A percentile compares a stretch with the other conserved stretches of the same genome.
Conservation (phyloP, 768 basidiomycete species). For the Serendipita indica region DNA sequence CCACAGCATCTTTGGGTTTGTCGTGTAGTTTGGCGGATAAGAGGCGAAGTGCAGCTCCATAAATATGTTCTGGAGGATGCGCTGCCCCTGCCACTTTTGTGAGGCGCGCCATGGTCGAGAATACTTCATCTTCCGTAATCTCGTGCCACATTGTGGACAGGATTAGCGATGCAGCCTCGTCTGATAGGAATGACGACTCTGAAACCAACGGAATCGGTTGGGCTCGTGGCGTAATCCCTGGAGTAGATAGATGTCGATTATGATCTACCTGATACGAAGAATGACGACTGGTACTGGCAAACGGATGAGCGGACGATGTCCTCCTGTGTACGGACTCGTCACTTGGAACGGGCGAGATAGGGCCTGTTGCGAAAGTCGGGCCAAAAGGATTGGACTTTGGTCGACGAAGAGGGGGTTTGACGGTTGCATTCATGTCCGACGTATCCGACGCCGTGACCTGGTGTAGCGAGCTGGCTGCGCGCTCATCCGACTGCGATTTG, state of each 20-base stretch:
- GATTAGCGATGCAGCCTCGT: slow-evolving; percentile 29
- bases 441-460: slow-evolving; percentile 2
- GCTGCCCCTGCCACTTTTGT: slow-evolving; percentile 9
- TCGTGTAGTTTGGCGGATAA: slow-evolving; percentile 27
- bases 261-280: background rate
- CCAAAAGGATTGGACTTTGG: background rate
- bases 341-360: no score
- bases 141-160: slow-evolving; percentile 63
- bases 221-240: slow-evolving; percentile 2
- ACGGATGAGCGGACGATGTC: slow-evolving; percentile 12
- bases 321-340: slow-evolving; percentile 33
- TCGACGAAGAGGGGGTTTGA: background rate
- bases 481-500: slow-evolving; percentile 45
- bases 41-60: slow-evolving; percentile 15
- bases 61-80: background rate
- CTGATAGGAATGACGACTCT: background rate
- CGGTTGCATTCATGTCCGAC: background rate
- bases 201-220: background rate
- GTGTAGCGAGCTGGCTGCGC: slow-evolving; percentile 14
- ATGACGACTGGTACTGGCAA: background rate
- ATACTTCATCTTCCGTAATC: slow-evolving; percentile 60
- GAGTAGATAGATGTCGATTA: background rate
- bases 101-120: slow-evolving; percentile 41
- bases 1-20: background rate
- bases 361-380: slow-evolving; percentile 39